Base-by-base conservation (phyloP, 1,139 yeast genomes). In the Sugiyamaella xylanicola region DNA sequence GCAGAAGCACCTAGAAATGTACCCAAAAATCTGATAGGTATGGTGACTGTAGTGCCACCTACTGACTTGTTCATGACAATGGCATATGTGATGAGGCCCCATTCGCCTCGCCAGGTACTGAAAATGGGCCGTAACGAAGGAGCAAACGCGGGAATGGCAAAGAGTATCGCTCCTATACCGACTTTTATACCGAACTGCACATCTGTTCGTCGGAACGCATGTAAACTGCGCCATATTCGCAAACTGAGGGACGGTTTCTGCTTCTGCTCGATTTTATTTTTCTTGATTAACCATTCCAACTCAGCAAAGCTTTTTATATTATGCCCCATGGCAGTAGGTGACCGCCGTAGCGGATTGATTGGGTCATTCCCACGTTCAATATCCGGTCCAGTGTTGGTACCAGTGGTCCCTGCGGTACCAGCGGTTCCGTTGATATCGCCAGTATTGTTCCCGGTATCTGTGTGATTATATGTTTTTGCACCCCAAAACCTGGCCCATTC, bases 11-110 rank as follows among this genome's bases (percentile, higher is more conserved):
- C 96, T 9, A 86, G 56, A 60, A 84, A 82, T 0, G 95, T 88
- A 0, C 96, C 96, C 16, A 85, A 63, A 55, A 88, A 77, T 60
- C 96, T 76, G 82, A 87, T 85, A 61, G 86, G 85, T 1, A 86
- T 84, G 0, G 95, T 86, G 82, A 85, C 83, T 15, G 88, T 80
- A 0, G 96, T 89, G 0, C 95, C 95, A 13, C 96, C 96, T n/a
- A 87, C 75, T 0, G 92, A 85, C 66, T 87, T 87, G 65, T 85
- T 87, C 93, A 88, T 87, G 76, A 89, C 87, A 56, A 89, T 86
- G 63, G 89, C 84, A 65, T 84, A 89, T 0, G 92, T 84, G 13
- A 87, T 86, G 40, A 89, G 72, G 0, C 91, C 86, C 96, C 96
- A 89, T 68, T 89, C 96, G 15, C 87, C 85, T 62, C 93, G 73